Conservation (phyloP, 768 basidiomycete species). For the Fomitopsis pulvina region DNA sequence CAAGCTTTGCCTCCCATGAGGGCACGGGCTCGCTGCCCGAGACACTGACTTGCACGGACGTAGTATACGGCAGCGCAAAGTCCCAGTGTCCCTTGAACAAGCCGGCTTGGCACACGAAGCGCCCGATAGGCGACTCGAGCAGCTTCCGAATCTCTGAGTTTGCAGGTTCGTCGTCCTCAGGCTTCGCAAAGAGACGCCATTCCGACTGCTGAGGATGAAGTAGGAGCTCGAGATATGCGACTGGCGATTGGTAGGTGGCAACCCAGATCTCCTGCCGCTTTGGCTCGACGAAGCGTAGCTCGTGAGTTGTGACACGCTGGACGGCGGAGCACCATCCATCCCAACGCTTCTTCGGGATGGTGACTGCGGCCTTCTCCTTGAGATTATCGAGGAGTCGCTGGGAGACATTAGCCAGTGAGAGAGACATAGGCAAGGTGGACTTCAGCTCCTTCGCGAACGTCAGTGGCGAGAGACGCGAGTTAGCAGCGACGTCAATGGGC, state of each 20-base stretch:
- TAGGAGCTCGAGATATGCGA: slow-evolving; percentile 66
- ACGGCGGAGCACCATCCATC: slow-evolving; percentile 62
- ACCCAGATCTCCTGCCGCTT: slow-evolving; percentile 90
- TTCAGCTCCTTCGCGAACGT: slow-evolving; percentile 75
- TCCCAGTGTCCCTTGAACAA: slow-evolving; percentile 76
- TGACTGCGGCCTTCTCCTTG: slow-evolving; percentile 30
- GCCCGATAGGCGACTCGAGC: slow-evolving; percentile 66
- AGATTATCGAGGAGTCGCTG: slow-evolving; percentile 46
- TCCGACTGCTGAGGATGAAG: slow-evolving; percentile 74
- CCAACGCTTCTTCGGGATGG: slow-evolving; percentile 57
- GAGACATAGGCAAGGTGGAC: slow-evolving; percentile 79
- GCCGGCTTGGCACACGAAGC: slow-evolving; percentile 49
- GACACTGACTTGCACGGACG: slow-evolving; percentile 53
- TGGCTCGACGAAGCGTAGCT: slow-evolving; percentile 77
- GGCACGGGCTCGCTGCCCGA: slow-evolving; percentile 66
- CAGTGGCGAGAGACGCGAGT: slow-evolving; percentile 63
- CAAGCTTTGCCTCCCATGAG: slow-evolving; percentile 81
- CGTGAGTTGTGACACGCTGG: slow-evolving; percentile 45
- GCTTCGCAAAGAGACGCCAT: slow-evolving; percentile 79
- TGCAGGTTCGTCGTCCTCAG: slow-evolving; percentile 60
- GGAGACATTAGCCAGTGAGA: slow-evolving; percentile 49
- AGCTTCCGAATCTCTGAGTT: slow-evolving; percentile 75
- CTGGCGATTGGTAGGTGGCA: slow-evolving; percentile 66
- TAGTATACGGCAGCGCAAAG: slow-evolving; percentile 62
- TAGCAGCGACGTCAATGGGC: slow-evolving; percentile 41